Evolutionary conservation across 495 filamentous ascomycete species (phyloP).

Genomic region (Stereocaulon alpinum): DNA sequence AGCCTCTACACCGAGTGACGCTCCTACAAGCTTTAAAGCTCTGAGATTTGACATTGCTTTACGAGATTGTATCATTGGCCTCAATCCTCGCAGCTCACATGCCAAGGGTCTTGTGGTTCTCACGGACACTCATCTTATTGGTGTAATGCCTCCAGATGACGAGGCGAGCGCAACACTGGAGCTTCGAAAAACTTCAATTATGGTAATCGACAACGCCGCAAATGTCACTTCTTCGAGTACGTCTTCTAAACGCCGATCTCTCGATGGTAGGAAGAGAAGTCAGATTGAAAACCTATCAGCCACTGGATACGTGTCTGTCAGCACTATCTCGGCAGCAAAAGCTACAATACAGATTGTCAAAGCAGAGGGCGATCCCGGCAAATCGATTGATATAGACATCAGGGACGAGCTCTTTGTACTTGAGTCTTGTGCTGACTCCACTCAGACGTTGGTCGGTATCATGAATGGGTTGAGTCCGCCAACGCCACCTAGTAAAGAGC

Average conservation of each 20-base stretch:
- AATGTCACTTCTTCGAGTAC: slow-evolving; percentile 38
- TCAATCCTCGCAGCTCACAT: slow-evolving; percentile 69
- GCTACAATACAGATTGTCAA: slow-evolving; percentile 47
- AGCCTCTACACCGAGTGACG: slow-evolving; percentile 11
- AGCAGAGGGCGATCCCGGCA: slow-evolving; percentile 41
- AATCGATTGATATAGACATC: slow-evolving; percentile 68
- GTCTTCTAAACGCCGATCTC: slow-evolving; percentile 36
- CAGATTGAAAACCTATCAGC: slow-evolving; percentile 57
- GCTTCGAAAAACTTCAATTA: slow-evolving; percentile 66
- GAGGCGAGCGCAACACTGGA: slow-evolving; percentile 51
- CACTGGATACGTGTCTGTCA: slow-evolving; percentile 73
- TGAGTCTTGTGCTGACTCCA: slow-evolving; percentile 94
- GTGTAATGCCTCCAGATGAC: slow-evolving; percentile 49
- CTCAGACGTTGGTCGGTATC: slow-evolving; percentile 76
- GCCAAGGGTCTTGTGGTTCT: slow-evolving; percentile 70
- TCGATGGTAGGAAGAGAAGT: slow-evolving; percentile 40
- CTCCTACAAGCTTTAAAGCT: slow-evolving; percentile 30
- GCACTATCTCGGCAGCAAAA: slow-evolving; percentile 70
- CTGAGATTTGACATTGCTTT: slow-evolving; percentile 64
- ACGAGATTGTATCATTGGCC: slow-evolving; percentile 67
- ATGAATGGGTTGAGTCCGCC: slow-evolving; percentile 77
- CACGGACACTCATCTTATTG: slow-evolving; percentile 59
- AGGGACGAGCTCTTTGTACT: slow-evolving; percentile 78
- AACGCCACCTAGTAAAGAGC: slow-evolving; percentile 62
- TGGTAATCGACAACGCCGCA: slow-evolving; percentile 69